Conservation (phyloP, 768 basidiomycete genomes). For the Lactarius evosmus region DNA sequence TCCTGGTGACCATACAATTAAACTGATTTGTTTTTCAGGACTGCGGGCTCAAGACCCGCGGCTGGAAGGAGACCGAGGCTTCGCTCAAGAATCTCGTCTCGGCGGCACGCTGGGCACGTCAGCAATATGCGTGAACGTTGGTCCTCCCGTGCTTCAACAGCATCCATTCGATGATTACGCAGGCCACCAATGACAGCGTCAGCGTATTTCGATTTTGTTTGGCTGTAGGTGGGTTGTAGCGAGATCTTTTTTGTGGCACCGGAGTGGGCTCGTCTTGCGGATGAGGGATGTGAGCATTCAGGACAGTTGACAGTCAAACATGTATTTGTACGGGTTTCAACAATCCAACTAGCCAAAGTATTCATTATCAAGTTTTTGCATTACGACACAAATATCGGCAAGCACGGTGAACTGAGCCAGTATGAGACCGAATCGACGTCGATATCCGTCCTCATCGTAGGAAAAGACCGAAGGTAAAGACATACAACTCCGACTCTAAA, state of each 20-base stretch:
- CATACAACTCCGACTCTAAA: neutral
- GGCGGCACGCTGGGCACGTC: constrained; percentile 91
- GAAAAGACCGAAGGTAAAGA: neutral
- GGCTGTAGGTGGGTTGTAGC: constrained; percentile 24
- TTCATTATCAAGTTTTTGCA: constrained; percentile 14
- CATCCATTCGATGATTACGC: constrained; percentile 66
- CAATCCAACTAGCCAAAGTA: constrained; percentile 51
- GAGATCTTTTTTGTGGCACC: constrained; percentile 21
- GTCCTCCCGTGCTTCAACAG: constrained; percentile 82
- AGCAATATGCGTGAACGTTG: constrained; percentile 65
- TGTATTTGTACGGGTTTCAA: constrained; percentile 71
- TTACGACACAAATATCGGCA: neutral
- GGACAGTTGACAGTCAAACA: constrained; percentile 29
- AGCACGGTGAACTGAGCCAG: neutral
- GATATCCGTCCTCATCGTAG: neutral
- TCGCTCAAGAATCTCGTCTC: constrained; percentile 83
- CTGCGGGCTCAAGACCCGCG: constrained; percentile 98
- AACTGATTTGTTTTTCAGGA: constrained; percentile 45
- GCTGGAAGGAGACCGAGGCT: constrained; percentile 96
- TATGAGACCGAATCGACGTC: neutral
- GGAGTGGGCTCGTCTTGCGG: constrained; percentile 19
- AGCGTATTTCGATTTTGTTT: constrained; percentile 15
- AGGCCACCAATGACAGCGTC: constrained; percentile 39
- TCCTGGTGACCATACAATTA: neutral
- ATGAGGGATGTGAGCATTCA: constrained; percentile 19